Conservation (phyloP, 495 filamentous ascomycete genomes). For the Penicillium soppii region DNA sequence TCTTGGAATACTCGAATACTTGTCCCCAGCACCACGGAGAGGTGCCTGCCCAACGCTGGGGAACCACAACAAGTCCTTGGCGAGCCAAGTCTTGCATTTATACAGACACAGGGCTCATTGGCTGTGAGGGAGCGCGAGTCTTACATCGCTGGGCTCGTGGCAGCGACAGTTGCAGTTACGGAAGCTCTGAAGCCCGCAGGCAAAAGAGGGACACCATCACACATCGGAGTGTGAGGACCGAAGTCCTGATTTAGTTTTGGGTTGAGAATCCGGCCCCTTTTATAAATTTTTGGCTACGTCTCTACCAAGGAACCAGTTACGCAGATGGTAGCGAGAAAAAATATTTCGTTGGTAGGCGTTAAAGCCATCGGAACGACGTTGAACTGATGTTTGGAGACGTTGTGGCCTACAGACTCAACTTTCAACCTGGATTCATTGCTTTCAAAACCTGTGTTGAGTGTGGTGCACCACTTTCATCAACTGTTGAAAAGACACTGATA, state of each 20-base stretch:
- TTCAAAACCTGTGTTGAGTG: background rate
- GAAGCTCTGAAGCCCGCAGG: background rate
- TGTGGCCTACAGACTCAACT: background rate
- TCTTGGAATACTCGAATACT: conserved; percentile 5
- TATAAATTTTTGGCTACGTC: background rate
- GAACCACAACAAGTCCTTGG: background rate
- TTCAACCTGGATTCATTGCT: background rate
- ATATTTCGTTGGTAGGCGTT: background rate
- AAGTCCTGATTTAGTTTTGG: conserved; percentile 5
- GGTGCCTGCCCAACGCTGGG: background rate
- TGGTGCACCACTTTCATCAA: background rate
- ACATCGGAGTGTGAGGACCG: background rate
- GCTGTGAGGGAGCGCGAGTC: background rate
- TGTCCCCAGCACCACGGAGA: background rate
- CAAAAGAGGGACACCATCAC: background rate
- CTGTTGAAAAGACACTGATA: background rate
- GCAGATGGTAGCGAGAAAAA: conserved; percentile 2
- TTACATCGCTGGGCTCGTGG: background rate
- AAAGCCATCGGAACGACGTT: background rate
- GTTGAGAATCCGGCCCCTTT: background rate
- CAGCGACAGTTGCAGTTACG: conserved; percentile 1
- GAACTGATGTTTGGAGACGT: background rate
- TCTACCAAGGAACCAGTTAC: conserved; percentile 2
- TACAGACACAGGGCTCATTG: background rate
- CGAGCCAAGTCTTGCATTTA: background rate